phyloP scores from a whole-genome alignment of 169 alveolate genomes.

The Perkinsus chesapeaki region DNA sequence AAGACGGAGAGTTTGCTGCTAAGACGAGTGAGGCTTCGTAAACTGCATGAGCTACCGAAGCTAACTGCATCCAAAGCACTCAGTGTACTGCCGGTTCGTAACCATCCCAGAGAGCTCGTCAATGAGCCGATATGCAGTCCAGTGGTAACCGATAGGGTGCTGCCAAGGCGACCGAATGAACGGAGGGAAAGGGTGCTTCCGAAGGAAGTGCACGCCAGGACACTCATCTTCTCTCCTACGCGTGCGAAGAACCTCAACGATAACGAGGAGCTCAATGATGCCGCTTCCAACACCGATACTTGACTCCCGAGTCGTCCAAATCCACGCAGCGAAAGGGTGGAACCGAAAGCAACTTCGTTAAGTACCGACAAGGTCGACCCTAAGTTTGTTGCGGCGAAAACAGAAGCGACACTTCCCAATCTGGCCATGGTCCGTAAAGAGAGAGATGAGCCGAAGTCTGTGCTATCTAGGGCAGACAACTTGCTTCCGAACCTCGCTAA shows the following conservation, averaged over 20 bases:
- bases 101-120: background rate
- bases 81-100: background rate
- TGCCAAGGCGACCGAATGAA: background rate
- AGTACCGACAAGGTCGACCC: background rate
- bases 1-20: background rate
- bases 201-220: background rate
- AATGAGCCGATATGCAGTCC: background rate
- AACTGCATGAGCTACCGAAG: background rate
- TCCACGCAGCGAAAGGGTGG: background rate
- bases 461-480: background rate
- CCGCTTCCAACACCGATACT: background rate
- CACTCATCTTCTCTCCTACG: background rate
- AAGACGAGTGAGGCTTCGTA: background rate
- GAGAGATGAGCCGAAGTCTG: background rate
- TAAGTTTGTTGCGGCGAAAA: background rate
- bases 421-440: background rate
- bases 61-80: background rate
- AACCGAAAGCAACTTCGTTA: background rate
- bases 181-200: background rate
- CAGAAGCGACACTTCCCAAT: background rate
- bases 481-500: background rate
- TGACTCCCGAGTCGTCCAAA: background rate
- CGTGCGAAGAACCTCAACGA: background rate
- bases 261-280: background rate
- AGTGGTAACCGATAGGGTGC: background rate